Percentiles rank a stretch among this genome's conserved stretches.
phyloP scores from a whole-genome alignment of 352 stramenopile genomes.

The Phytophthora litchii region DNA sequence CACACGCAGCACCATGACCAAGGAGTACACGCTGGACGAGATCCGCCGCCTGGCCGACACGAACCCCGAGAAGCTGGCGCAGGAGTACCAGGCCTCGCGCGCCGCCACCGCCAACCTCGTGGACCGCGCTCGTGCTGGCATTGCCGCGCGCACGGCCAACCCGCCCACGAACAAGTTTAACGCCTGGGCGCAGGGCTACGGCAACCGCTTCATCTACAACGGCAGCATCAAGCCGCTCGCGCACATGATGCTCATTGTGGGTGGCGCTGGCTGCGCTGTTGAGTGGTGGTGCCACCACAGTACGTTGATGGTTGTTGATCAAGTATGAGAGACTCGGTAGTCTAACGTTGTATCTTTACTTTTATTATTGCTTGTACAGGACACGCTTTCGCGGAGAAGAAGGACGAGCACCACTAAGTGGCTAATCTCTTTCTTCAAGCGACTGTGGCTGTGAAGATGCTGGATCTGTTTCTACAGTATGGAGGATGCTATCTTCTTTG shows the following conservation, averaged over 20 bases:
- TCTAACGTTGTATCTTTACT: conserved; percentile 5
- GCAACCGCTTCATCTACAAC: conserved; percentile 78
- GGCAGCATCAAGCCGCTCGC: conserved; percentile 69
- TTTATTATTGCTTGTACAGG: conserved; percentile 31
- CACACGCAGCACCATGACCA: conserved; percentile 46
- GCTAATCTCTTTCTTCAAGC: conserved; percentile 11
- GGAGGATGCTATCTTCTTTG: conserved; percentile 3
- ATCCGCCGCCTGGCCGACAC: conserved; percentile 79
- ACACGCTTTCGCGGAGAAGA: conserved; percentile 56
- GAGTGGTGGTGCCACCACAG: conserved; percentile 78
- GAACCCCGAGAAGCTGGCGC: conserved; percentile 69
- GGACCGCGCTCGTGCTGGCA: conserved; percentile 62
- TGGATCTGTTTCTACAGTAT: conserved; percentile 1
- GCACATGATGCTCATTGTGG: conserved; percentile 82
- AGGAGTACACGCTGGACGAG: conserved; percentile 83
- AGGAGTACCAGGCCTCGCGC: conserved; percentile 76
- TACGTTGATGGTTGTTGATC: conserved; percentile 28
- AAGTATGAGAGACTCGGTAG: conserved; percentile 8
- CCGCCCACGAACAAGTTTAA: conserved; percentile 66
- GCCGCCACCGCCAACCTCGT: conserved; percentile 70
- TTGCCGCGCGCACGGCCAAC: conserved; percentile 60
- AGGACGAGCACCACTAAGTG: conserved; percentile 68
- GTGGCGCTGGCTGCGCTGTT: conserved; percentile 52
- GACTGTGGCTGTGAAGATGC: conserved; percentile 7
- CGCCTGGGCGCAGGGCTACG: conserved; percentile 75